Base-by-base conservation (phyloP, 345 rosid genomes). In the Eucalyptus sp. region DNA sequence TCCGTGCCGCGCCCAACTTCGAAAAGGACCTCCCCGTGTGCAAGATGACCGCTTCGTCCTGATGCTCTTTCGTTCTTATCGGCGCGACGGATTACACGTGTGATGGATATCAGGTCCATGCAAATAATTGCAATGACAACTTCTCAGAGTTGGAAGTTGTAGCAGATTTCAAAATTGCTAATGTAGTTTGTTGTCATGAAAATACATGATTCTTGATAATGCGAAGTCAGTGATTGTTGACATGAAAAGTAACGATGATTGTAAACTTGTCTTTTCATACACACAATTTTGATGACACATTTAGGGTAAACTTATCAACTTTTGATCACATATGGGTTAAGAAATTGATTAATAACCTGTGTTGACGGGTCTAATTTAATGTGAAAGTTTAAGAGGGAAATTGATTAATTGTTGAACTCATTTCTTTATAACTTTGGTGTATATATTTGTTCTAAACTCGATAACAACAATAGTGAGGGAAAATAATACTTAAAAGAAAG, bases 21-120 rank as follows among this genome's bases (percentile, higher is more conserved):
- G 91, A 93, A 8, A 90, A 95, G 56, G 96, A 95, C 86, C 88
- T 95, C 29, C 96, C 96, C 7, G 90, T 92, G 37, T 94, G 96
- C 89, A 76, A 25, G 8, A 76, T 37, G 83, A 87, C 41, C 14
- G 62, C 88, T 66, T 52, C 88, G 5, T 49, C 62, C 10, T 76
- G 46, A 76, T 37, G 83, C 48, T 37, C 83, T 37, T 76, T 41
- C 83, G 27, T 41, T 37, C 48, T 37, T 12, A 10, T 37, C 14
- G 27, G 27, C 6, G 14, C 27, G 4, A 71, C 7, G 13, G 80
- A 71, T 71, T 71, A 37, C 81, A 9, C 5, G 46, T 16, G 12
- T 20, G 12, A 20, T 76, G 8, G 27, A 17, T 37, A 15, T 66
- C 79, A 15, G 20, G 37, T 66, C 41, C 79, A 8, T 31, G 79